Conservation (phyloP, 306 rosid genomes). For the Leucaena leucocephala region DNA sequence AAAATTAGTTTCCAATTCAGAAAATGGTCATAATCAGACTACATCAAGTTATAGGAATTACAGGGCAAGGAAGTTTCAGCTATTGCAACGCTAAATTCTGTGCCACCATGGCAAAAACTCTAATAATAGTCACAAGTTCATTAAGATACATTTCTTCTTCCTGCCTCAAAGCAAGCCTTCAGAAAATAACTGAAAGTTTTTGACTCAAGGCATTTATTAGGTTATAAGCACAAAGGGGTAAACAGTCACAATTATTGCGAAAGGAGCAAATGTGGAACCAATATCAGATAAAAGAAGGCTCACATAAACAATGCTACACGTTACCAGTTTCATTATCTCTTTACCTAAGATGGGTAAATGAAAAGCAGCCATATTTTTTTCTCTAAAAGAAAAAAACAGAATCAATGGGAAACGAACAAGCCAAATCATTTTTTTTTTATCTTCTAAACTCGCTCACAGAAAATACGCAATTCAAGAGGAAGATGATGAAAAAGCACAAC, state of each 20-base stretch:
- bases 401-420: background rate
- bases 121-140: conserved; percentile 3
- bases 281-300: conserved; percentile 12
- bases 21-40: conserved; percentile 1
- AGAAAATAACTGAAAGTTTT: background rate
- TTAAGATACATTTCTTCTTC: conserved; percentile 28
- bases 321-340: conserved; percentile 32
- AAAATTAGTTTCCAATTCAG: conserved; percentile 24
- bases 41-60: conserved; percentile 7
- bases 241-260: conserved; percentile 25
- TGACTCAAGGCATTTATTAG: conserved; percentile 13
- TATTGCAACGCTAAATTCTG: conserved; percentile 3
- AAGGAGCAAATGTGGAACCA: conserved; percentile 40
- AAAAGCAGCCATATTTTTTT: conserved; percentile 24
- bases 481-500: conserved; percentile 16
- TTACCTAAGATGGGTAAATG: conserved; percentile 37
- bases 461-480: conserved; percentile 22
- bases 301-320: conserved; percentile 34
- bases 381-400: background rate
- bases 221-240: conserved; percentile 37
- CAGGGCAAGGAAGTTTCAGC: conserved; percentile 6
- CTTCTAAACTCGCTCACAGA: conserved; percentile 16
- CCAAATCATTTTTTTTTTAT: conserved; percentile 31
- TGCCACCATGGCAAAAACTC: conserved; percentile 19
- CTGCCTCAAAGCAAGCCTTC: conserved; percentile 24